phyloP scores from a whole-genome alignment of 768 basidiomycete species.

The Amanita subjunquillea region DNA sequence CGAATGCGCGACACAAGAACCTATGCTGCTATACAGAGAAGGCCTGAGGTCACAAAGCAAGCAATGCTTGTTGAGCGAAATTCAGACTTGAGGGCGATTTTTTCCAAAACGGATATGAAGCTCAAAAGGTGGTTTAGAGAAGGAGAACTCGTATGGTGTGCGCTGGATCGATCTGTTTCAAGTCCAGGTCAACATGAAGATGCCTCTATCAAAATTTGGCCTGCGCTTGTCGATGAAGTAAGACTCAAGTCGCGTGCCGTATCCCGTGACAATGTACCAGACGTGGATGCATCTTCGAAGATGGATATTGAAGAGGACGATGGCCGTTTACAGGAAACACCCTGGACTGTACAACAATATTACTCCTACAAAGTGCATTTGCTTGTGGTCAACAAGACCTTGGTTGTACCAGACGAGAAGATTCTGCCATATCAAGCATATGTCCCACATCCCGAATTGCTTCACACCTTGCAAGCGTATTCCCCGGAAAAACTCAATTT shows the following conservation, averaged over 20 bases:
- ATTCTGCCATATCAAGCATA: constrained; percentile 74
- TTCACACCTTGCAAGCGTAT: constrained; percentile 36
- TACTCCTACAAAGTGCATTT: constrained; percentile 59
- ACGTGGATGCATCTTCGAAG: constrained; percentile 3
- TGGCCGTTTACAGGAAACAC: constrained; percentile 14
- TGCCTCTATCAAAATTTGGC: constrained; percentile 60
- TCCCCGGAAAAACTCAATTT: constrained; percentile 34
- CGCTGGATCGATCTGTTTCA: constrained; percentile 39
- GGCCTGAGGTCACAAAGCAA: constrained; percentile 27
- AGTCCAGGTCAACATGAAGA: constrained; percentile 22
- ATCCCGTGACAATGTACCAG: constrained; percentile 13
- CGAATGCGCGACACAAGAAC: constrained; percentile 5
- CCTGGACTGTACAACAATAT: constrained; percentile 56
- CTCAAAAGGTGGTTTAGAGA: constrained; percentile 54
- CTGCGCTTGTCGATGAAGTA: constrained; percentile 53
- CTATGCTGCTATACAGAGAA: constrained; percentile 10
- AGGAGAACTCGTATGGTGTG: constrained; percentile 66
- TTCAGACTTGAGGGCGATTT: constrained; percentile 51
- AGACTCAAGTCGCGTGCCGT: constrained; percentile 36
- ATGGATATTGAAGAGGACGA: constrained; percentile 12
- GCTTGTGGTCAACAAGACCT: constrained; percentile 42
- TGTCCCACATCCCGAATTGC: constrained; percentile 39
- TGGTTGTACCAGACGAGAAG: constrained; percentile 39
- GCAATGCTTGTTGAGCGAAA: constrained; percentile 53
- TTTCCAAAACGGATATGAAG: constrained; percentile 30